Conservation (phyloP, 148 eudicot genomes). For the Rhododendron simsii region DNA sequence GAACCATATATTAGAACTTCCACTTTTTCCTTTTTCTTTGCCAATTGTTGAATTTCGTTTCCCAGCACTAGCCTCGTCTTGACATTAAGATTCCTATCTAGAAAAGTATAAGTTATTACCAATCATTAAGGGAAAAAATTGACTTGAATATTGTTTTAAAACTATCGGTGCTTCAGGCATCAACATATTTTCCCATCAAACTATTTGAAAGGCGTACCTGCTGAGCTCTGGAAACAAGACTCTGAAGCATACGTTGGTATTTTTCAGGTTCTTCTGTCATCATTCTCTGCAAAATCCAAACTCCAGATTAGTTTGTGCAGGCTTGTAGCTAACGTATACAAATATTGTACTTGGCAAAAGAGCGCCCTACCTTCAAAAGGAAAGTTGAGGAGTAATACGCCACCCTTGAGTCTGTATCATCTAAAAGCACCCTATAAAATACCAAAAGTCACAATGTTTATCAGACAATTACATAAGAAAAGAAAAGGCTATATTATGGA, state of each 20-base stretch:
- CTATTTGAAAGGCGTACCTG: slow-evolving; percentile 50
- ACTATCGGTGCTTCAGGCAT: neutral
- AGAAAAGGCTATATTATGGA: neutral
- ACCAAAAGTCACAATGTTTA: neutral
- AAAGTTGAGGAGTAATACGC: slow-evolving; percentile 96
- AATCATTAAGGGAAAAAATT: neutral
- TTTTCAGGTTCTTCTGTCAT: slow-evolving; percentile 92
- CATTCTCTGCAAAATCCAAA: slow-evolving; percentile 72
- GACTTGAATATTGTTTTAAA: neutral
- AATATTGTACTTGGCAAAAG: neutral
- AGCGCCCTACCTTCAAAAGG: slow-evolving; percentile 72
- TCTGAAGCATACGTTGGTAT: slow-evolving; percentile 90
- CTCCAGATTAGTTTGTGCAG: slow-evolving; percentile 11
- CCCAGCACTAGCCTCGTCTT: neutral
- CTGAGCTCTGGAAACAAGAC: slow-evolving; percentile 88
- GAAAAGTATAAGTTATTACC: neutral
- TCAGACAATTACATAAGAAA: neutral
- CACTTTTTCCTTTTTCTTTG: neutral
- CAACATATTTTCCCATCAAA: neutral
- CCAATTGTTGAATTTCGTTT: neutral
- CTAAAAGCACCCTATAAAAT: slow-evolving; percentile 73
- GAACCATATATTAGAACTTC: neutral
- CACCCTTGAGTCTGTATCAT: slow-evolving; percentile 98
- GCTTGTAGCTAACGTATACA: neutral
- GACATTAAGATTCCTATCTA: neutral